A percentile compares a stretch with the other conserved stretches of the same genome.
Conservation (phyloP, 257 asterid species). For the Paraleonurus japonicus region DNA sequence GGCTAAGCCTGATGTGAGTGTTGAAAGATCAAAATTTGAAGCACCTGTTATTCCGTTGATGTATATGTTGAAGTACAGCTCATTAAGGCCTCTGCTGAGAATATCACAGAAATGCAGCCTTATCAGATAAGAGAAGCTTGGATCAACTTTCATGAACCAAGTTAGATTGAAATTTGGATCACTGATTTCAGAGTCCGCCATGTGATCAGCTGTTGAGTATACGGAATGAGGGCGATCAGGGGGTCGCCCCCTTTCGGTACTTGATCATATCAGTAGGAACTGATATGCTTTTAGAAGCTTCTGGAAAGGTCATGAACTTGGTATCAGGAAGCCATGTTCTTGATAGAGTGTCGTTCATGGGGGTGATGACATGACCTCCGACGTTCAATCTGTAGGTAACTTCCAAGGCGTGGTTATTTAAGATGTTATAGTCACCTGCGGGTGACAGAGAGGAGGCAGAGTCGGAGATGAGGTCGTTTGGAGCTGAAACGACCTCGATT, state of each 20-base stretch:
- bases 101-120: constrained; percentile 89
- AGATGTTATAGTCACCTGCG: constrained; percentile 43
- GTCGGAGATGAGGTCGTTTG: constrained; percentile 57
- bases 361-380: constrained; percentile 73
- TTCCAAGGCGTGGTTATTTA: constrained; percentile 49
- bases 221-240: constrained; percentile 57
- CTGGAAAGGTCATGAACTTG: constrained; percentile 48
- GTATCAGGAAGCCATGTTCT: constrained; percentile 71
- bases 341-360: constrained; percentile 64
- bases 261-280: constrained; percentile 47
- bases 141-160: constrained; percentile 74
- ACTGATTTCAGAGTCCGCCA: constrained; percentile 63
- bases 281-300: constrained; percentile 51
- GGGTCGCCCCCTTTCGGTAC: constrained; percentile 66
- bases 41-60: constrained; percentile 52
- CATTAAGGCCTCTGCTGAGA: constrained; percentile 59
- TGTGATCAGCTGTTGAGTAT: constrained; percentile 70
- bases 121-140: constrained; percentile 69
- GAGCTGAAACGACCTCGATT: constrained; percentile 83
- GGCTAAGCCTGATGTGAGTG: constrained; percentile 62
- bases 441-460: constrained; percentile 61
- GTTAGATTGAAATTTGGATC: constrained; percentile 80
- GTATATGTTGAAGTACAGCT: constrained; percentile 89
- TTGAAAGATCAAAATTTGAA: constrained; percentile 74
- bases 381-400: constrained; percentile 63